phyloP scores from a whole-genome alignment of 1,139 yeast genomes.

The Hansenula lynferdii region DNA sequence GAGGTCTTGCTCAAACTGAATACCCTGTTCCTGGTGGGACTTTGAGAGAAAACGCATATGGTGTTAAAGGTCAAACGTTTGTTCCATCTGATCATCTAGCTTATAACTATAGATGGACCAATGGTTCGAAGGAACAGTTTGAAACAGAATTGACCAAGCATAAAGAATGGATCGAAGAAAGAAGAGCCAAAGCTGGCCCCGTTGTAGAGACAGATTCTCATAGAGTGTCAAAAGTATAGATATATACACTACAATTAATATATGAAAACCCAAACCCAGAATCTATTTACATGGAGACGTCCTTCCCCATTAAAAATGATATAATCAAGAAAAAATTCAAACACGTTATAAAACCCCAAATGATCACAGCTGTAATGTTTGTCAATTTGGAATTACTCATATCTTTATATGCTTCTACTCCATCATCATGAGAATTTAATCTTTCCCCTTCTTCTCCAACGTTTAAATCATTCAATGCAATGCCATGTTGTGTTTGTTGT shows the following conservation, averaged over 20 bases:
- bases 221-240: not conserved
- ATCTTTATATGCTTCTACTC: conserved; percentile 12
- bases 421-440: conserved; percentile 4
- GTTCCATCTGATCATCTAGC: conserved; percentile 27
- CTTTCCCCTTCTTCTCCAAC: conserved; percentile 11
- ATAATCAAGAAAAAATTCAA: conserved; percentile 72
- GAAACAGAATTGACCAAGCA: not conserved
- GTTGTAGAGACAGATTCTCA: not conserved
- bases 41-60: conserved; percentile 17
- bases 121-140: not conserved
- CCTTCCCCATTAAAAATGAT: conserved; percentile 71
- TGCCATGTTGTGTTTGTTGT: conserved; percentile 6
- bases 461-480: conserved; percentile 10
- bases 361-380: conserved; percentile 49
- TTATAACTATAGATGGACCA: conserved; percentile 28
- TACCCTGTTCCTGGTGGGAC: conserved; percentile 19
- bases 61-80: conserved; percentile 21
- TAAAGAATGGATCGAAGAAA: not conserved
- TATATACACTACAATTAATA: not conserved
- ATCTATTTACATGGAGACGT: no score
- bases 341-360: conserved; percentile 73
- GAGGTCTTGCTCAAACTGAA: conserved; percentile 25
- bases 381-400: conserved; percentile 55
- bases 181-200: not conserved
- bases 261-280: no score